Evolutionary conservation across 2,329 filamentous ascomycete genomes (phyloP), one percentile per base, ranked within the genome.

Genomic region (Piedraia hortae): DNA sequence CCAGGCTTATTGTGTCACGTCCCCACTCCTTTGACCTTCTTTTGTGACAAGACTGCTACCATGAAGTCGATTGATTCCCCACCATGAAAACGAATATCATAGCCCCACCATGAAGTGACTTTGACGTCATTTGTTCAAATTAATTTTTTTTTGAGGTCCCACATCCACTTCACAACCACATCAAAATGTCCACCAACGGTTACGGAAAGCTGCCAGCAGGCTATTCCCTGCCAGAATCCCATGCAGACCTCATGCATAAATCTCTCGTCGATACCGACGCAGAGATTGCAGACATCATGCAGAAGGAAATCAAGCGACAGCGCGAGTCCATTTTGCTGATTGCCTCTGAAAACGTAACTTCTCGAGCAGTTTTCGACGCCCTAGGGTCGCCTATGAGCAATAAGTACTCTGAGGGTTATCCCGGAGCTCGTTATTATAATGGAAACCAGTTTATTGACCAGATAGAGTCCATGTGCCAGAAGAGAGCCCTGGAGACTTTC

Each of bases 371-470:
- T 42, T 90, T 90, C 56, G 80, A 97, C 55, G 85, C 85, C 28
- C 67, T 97, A 34, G 85, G 85, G 42, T 80, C 69, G 27, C 71
- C 73, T 48, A 88, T 85, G 73, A 77, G 43, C 52, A 54, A 97
- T 65, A 97, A 97, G 59, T 97, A 97, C 64, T 91, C 78, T 10
- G 85, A 97, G 60, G 85, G 85, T 34, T 90, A 90, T 51, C 85
- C 85, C 35, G 85, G 85, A 46, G 85, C 85, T 39, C 71, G 85
- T 51, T 97, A 97, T 64, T 97, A 97, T 44, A 85, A 85, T 45
- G 85, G 85, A 44, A 97, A 97, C 59, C 73, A 97, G 61, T 77
- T 85, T 62, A 97, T 97, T 36, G 85, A 97, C 50, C 61, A 75
- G 51, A 78, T 91, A 41, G 85, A 97, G 62, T 62, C 73, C 35